These are phyloP conservation scores for Pascua guehoae DNA, from an alignment of 1,284 basidiomycete genomes.

Conservation along the genomic window DNA sequence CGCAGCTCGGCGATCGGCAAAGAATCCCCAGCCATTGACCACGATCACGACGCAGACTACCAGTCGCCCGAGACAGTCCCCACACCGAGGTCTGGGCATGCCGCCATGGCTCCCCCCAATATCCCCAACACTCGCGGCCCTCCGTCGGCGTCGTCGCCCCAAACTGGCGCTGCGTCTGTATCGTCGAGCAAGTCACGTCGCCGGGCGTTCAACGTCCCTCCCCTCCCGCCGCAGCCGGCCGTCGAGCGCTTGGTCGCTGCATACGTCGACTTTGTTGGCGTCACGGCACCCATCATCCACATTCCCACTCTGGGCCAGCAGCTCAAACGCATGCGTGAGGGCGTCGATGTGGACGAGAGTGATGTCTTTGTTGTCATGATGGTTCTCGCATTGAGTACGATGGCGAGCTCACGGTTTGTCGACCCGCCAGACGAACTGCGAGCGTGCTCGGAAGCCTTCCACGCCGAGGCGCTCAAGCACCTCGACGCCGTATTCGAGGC, in stretches of 20 bases:
- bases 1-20: constrained; percentile 10
- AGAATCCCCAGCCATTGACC: constrained; percentile 15
- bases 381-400: constrained; percentile 50
- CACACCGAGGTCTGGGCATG: constrained; percentile 22
- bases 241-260: constrained; percentile 50
- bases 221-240: constrained; percentile 48
- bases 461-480: constrained; percentile 51
- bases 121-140: constrained; percentile 5
- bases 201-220: constrained; percentile 39
- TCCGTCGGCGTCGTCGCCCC: constrained; percentile 10
- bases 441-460: constrained; percentile 51
- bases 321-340: constrained; percentile 41
- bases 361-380: constrained; percentile 52
- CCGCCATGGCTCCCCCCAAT: neutral
- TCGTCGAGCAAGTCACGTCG: constrained; percentile 25
- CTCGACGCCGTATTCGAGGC: constrained; percentile 49
- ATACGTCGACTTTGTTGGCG: constrained; percentile 51
- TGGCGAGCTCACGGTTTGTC: constrained; percentile 50
- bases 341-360: constrained; percentile 41
- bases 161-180: constrained; percentile 6
- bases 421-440: constrained; percentile 50
- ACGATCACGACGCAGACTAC: constrained; percentile 10
- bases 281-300: constrained; percentile 50
- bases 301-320: constrained; percentile 49
- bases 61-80: constrained; percentile 15